Base-by-base conservation (phyloP, 2,329 filamentous ascomycete genomes). In the Trichoderma atroviride region DNA sequence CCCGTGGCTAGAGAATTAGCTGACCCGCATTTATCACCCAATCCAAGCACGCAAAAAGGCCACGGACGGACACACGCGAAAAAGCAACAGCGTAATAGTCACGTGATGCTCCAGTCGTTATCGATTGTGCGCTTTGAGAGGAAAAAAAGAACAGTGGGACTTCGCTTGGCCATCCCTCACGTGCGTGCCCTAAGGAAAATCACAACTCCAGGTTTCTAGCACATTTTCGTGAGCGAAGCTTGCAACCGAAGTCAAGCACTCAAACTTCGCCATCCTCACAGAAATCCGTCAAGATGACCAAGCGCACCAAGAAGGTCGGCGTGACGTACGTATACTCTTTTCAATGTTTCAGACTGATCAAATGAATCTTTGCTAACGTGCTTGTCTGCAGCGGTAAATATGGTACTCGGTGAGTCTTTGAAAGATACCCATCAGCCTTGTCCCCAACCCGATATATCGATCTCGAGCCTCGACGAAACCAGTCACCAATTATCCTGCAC, bases 271-370 rank as follows among this genome's bases (percentile, higher is more conserved):
- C 73, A 76, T 74, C 77, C 76, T 74, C 75, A 76, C 78, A 79
- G 78, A 80, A 71, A 76, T 73, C 82, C 81, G 84, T 83, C 88
- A 93, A 90, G 85, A 96, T 96, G 92, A 93, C 92, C 84, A 95
- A 96, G 90, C 91, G 93, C 88, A 96, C 93, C 77, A 96, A 83
- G 92, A 96, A 97, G 92, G 94, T 97, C 90, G 93, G 93, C 84
- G 94, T 97, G 84, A 97, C 95, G 81, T 82, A 79, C 72, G 81
- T 82, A 78, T 74, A 40, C 29, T 24, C 37, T 24, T 35, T 37
- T 22, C 6, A 11, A 61, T 22, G 35, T 64, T 71, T 22, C 60
- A 7, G 33, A 59, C 16, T 31, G 19, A 60, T 29, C 10, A 70
- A 58, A 50, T 10, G 56, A 57, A 56, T 50, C 55, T 56, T 71